A percentile compares a stretch with the other conserved stretches of the same genome.
Conservation (phyloP, 345 rosid genomes). For the Zanthoxylum bungeanum region DNA sequence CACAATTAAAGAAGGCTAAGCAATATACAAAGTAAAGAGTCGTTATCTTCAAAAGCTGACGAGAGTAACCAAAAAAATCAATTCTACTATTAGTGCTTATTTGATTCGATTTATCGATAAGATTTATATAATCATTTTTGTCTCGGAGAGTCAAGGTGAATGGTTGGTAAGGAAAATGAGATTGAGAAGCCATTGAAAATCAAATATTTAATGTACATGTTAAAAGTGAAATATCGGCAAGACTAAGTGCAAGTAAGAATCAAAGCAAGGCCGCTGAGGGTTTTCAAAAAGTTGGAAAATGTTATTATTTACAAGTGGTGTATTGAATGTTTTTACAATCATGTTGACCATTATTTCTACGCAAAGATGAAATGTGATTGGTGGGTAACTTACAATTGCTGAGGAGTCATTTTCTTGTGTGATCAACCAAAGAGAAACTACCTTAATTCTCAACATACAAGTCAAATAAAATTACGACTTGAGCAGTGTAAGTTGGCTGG, state of each 20-base stretch:
- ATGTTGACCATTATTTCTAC: neutral
- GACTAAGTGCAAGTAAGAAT: neutral
- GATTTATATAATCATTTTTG: neutral
- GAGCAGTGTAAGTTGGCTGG: neutral
- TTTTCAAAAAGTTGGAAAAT: neutral
- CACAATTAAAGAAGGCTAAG: too few relatives aligned
- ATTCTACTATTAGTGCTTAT: slow-evolving; percentile 4
- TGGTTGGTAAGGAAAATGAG: slow-evolving; percentile 13
- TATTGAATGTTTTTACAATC: too few relatives aligned
- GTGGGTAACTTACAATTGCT: slow-evolving; percentile 25
- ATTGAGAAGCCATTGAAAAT: neutral
- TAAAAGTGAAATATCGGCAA: neutral
- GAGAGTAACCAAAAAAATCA: slow-evolving; percentile 1
- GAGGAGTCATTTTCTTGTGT: slow-evolving; percentile 24
- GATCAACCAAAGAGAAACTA: neutral
- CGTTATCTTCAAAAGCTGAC: slow-evolving; percentile 7
- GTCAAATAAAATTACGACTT: neutral
- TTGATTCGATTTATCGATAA: slow-evolving; percentile 13
- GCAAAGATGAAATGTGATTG: slow-evolving; percentile 9
- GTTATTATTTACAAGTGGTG: neutral
- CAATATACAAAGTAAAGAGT: neutral
- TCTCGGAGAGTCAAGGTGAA: neutral
- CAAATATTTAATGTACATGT: neutral
- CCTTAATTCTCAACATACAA: neutral
- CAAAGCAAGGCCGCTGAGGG: neutral